Base-by-base conservation (phyloP, 202 grass and related monocot genomes). In the Digitaria exilis region DNA sequence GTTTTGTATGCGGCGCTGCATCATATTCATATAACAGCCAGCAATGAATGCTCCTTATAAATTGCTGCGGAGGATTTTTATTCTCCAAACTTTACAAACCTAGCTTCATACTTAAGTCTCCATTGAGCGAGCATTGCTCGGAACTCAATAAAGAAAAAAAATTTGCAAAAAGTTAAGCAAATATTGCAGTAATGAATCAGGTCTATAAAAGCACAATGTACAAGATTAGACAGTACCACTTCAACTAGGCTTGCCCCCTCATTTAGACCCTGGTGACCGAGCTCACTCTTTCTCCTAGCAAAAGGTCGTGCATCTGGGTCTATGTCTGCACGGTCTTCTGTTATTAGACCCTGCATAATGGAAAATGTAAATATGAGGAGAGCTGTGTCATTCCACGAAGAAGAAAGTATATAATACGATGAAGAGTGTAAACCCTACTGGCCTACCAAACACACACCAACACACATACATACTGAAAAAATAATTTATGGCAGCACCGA, bases 231-330 rank as follows among this genome's bases (percentile, higher is more conserved):
- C 30, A 77, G 76, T 92, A 98, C 96, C 92, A 98, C 96, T 90
- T 98, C 92, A 85, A 90, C 73, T 82, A 98, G 88, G 89, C 82
- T 93, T 88, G 93, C 87, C 39, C 96, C 96, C 74, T 95, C 93
- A 67, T 63, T 90, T 91, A 98, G 83, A 54, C 96, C 91, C 82
- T 93, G 91, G 60, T 88, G 82, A 65, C 77, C 68, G 30, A 90
- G 50, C 79, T 95, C 96, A 85, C 87, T 92, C 75, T 71, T 88
- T 78, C 89, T 95, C 77, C 91, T 95, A 69, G 91, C 87, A 90
- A 98, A 95, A 85, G 96, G 91, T 34, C 86, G 79, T 65, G 88
- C 93, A 75, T 89, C 87, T 72, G 93, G 87, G 63, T 98, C 93
- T 7, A 98, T 92, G 21, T 93, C 78, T 90, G 64, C 70, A 60